phyloP scores from a whole-genome alignment of 2,329 filamentous ascomycete genomes.

The Pseudogymnoascus sp. region DNA sequence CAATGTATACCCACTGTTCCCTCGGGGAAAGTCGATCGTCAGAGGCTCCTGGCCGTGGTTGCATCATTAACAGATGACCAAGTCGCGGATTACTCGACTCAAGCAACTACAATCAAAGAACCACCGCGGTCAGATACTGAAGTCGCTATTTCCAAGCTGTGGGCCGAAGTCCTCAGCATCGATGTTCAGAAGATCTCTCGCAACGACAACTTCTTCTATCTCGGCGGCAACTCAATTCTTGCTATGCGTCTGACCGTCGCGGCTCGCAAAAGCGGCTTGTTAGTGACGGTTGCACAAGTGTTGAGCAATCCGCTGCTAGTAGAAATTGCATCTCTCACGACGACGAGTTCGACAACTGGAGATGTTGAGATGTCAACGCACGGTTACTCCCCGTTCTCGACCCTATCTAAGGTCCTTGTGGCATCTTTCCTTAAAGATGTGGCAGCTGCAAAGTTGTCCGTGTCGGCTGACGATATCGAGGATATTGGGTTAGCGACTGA shows the following conservation, averaged over 20 bases:
- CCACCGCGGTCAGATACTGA: conserved; percentile 15
- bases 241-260: conserved; percentile 29
- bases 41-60: not conserved
- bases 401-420: too few relatives aligned
- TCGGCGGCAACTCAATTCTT: conserved; percentile 38
- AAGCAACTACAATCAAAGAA: not conserved
- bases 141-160: conserved; percentile 28
- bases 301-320: conserved; percentile 12
- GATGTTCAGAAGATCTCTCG: conserved; percentile 23
- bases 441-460: too few relatives aligned
- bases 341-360: too few relatives aligned
- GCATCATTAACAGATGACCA: not conserved
- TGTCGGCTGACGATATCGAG: conserved; percentile 7
- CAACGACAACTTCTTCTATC: conserved; percentile 29
- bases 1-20: not conserved
- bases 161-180: conserved; percentile 34
- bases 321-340: not conserved
- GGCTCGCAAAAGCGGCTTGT: conserved; percentile 9
- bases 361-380: too few relatives aligned
- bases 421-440: too few relatives aligned
- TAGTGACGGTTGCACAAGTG: conserved; percentile 11
- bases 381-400: too few relatives aligned
- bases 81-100: not conserved
- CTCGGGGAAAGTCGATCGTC: not conserved
- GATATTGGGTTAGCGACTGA: conserved; percentile 13